These are phyloP conservation scores for Boletus pseudopeckii DNA, from an alignment of 768 basidiomycete species.

Conservation along the genomic window DNA sequence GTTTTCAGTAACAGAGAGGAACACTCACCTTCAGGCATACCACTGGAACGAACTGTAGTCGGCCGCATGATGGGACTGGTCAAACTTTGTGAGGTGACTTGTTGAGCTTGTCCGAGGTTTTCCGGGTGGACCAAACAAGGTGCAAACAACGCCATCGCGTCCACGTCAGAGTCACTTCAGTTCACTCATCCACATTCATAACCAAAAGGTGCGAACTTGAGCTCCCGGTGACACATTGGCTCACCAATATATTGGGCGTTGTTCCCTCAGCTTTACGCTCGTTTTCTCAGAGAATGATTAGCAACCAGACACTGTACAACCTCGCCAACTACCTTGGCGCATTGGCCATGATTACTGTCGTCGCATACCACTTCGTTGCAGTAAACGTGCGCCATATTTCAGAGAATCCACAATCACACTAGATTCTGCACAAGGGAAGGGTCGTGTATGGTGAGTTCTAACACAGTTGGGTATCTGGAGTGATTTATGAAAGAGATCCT, in stretches of 20 bases:
- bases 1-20: not conserved
- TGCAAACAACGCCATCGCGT: constrained; percentile 24
- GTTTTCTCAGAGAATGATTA: constrained; percentile 57
- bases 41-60: constrained; percentile 54
- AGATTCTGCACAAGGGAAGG: not conserved
- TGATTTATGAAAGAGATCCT: not conserved
- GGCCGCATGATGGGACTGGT: constrained; percentile 40
- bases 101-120: constrained; percentile 26
- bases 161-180: not conserved
- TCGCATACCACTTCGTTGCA: constrained; percentile 87
- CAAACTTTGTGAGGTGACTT: not conserved
- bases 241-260: not conserved
- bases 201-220: constrained; percentile 14
- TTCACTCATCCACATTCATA: not conserved
- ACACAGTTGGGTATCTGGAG: not conserved
- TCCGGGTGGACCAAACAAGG: constrained; percentile 34
- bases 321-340: constrained; percentile 82
- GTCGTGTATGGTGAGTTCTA: constrained; percentile 6
- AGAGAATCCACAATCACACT: constrained; percentile 14
- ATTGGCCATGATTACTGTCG: constrained; percentile 82
- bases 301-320: constrained; percentile 72
- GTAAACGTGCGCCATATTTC: constrained; percentile 65
- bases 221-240: not conserved
- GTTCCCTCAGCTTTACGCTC: constrained; percentile 1
- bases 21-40: constrained; percentile 81